A percentile compares a stretch with the other conserved stretches of the same genome.
Evolutionary conservation across 202 grass and related monocot genomes (phyloP).

Genomic region (Miscanthus sacchariflorus): DNA sequence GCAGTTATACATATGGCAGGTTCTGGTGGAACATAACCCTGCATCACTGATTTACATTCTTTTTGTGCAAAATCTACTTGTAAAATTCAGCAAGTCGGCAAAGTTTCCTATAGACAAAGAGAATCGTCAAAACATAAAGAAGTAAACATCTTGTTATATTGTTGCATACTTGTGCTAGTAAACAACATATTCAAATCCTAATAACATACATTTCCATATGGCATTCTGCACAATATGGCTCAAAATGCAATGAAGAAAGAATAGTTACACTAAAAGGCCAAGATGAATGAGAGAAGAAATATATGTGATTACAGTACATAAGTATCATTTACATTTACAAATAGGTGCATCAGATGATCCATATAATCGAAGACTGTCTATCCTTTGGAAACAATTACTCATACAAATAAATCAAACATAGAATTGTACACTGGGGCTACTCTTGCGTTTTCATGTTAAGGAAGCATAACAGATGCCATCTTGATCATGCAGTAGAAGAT

Average conservation of each 20-base stretch:
- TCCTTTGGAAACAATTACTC: background rate
- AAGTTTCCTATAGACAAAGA: too few species aligned
- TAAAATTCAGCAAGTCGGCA: too few species aligned
- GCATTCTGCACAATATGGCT: background rate
- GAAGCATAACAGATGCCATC: background rate
- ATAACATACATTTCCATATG: background rate
- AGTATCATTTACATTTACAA: conserved; percentile 1
- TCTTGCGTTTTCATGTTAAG: background rate
- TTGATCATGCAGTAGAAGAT: background rate
- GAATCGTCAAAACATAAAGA: too few species aligned
- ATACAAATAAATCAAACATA: conserved; percentile 1
- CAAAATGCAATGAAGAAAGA: background rate
- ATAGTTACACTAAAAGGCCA: background rate
- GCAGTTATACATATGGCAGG: too few species aligned
- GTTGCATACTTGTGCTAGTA: background rate
- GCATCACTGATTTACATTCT: too few species aligned
- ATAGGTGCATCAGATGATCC: background rate
- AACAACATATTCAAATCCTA: background rate
- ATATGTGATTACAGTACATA: background rate
- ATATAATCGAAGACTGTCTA: background rate
- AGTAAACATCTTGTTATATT: too few species aligned
- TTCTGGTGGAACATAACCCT: too few species aligned
- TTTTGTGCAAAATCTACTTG: too few species aligned
- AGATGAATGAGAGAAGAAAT: background rate
- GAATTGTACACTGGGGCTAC: background rate